Base-by-base conservation (phyloP, 805 yeast genomes). In the Metschnikowia sp. region DNA sequence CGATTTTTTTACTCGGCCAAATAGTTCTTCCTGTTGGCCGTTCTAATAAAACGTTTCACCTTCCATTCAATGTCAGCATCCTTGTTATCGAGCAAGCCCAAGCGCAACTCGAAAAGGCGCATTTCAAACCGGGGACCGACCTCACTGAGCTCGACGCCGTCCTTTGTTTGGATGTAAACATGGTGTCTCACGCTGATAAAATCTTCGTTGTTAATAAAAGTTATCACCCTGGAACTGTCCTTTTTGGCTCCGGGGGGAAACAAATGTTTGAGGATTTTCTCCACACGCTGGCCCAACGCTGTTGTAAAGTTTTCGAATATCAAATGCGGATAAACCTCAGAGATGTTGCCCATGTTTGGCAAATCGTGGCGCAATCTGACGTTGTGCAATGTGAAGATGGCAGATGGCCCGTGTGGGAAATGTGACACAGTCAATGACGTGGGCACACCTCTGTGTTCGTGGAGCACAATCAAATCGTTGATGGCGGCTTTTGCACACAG, bases 1-100 rank as follows among this genome's bases (percentile, higher is more conserved):
- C 45, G 36, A 8, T 0, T 5, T 22, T 7, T 7, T 32, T 45
- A 53, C 45, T 55, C 54, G n/a, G 57, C 78, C 55, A 92, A 71
- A 65, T 92, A 90, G 64, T 91, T 94, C 74, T 94, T 92, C 70
- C 97, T 84, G 66, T 86, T 90, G 15, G 96, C 98, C 28, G 99
- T 94, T 64, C 99, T 81, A 40, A 90, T 88, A 59, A 91, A 94
- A 59, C 97, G 83, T 66, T 96, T 81, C 58, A 88, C 74, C 72
- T 88, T 87, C 98, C 98, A 94, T 65, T 94, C 99, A n/a, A 88
- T 82, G 61, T 94, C 99, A 10, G 97, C 96, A 65, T 94, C 97
- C 70, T 88, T 88, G 65, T 92, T 90, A 57, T 94, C 99, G 53
- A 92, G 68, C 37, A 96, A 88, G 3, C 99, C 97, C 56, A 94